Base-by-base conservation (phyloP, 202 grass and related monocot genomes). In the Panicum virgatum region DNA sequence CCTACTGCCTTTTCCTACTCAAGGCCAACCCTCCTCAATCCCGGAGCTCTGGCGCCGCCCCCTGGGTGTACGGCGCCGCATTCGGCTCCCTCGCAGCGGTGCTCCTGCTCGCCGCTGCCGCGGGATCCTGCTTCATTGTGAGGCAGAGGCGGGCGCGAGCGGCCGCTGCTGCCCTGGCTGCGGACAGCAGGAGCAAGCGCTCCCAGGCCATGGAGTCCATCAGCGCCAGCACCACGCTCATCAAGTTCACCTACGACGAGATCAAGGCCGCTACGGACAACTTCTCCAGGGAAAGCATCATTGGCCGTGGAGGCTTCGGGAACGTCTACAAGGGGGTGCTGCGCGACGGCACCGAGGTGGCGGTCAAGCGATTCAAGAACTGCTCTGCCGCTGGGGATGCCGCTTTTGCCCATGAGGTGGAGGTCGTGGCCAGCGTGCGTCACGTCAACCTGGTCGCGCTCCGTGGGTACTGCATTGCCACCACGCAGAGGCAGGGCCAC, bases 331-430 rank as follows among this genome's bases (percentile, higher is more conserved):
- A 58, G 69, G 96, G 89, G 26, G 67, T 88, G 54, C 87, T 99
- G 9, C 54, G 62, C 0, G 96, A 99, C 22, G 83, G 89, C 0
- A 9, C 89, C 0, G 80, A 96, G 59, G 89, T 96, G 16, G 96
- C 96, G 0, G 80, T 99, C 50, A 99, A 99, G 67, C 85, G 93
- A 9, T 99, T 99, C 91, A 99, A 96, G 83, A 99, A 99, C 47
- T 99, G 93, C 80, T 99, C 96, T 0, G 89, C 83, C 0, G 87
- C 91, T 0, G 93, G 96, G 40, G 96, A 96, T 14, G 66, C 79
- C 0, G 92, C 58, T 11, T 99, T 99, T 13, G 96, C 93, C 1
- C 93, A 99, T 9, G 96, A 99, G 89, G 96, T 99, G 51, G 96
- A 99, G 85, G 96, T 99, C 9, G 94, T 99, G 39, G 96, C 96